Base-by-base conservation (phyloP, 352 stramenopile species). In the Globisporangium radiosum region DNA sequence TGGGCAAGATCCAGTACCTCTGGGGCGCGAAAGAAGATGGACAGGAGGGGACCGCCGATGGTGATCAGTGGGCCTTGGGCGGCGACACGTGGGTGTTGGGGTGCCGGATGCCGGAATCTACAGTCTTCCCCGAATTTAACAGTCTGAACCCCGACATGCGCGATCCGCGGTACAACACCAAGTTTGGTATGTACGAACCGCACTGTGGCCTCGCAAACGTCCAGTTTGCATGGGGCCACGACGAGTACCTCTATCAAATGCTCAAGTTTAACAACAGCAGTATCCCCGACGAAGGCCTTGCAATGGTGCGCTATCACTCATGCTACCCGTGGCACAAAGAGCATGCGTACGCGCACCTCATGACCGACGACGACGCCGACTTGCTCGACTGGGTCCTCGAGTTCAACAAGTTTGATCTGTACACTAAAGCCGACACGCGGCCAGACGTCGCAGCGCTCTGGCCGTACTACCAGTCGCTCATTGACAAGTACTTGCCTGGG, bases 241-340 rank as follows among this genome's bases (percentile, higher is more conserved):
- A 92, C 68, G 92, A 98, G 73, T 98, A 97, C 69, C 78, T 98
- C 70, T 98, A 96, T 70, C 78, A 92, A 61, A 97, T 98, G 88
- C 81, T 97, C 52, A 79, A 90, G 59, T 88, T 88, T 58, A 97
- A 98, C 72, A 65, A 92, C 55, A 81, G 68, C 7, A 84, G 77
- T 3, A 91, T 97, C 60, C 92, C 90, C 1, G 74, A 88, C 13
- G 88, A 96, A 65, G 92, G 84, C 1, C 80, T 98, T 25, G 88
- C 89, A 33, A 98, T 98, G 88, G 89, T 98, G 62, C 85, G 92
- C 14, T 98, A 95, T 70, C 92, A 98, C 78, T 96, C 83, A 52
- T 93, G 82, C 65, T 98, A 98, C 71, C 86, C 88, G 45, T 97
- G 88, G 89, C 92, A 98, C 73, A 93, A 96, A 67, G 92, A 94